These are phyloP conservation scores for Ceratocystis huliohia DNA, from an alignment of 2,329 filamentous ascomycete genomes.

Conservation along the genomic window DNA sequence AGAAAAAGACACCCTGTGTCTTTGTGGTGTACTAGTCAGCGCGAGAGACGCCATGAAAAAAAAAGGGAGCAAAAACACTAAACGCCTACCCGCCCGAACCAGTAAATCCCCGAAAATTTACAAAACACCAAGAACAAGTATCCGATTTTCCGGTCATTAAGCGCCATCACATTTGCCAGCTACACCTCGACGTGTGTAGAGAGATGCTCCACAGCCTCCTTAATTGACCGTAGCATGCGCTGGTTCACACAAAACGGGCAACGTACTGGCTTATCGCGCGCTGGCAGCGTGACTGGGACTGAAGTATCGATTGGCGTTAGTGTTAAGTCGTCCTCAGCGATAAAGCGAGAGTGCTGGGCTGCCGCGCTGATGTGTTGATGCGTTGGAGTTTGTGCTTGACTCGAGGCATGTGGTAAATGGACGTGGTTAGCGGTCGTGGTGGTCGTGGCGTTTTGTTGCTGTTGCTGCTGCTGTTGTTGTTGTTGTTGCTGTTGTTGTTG, in stretches of 20 bases:
- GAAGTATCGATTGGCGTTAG: slow-evolving; percentile 44
- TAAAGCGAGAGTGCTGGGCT: slow-evolving; percentile 8
- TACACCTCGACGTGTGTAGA: slow-evolving; percentile 48
- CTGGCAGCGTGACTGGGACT: slow-evolving; percentile 34
- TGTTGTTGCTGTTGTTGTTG: neutral
- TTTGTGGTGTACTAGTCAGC: neutral
- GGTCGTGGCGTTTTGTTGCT: neutral
- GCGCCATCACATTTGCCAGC: neutral
- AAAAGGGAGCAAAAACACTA: neutral
- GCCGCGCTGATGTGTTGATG: slow-evolving; percentile 23
- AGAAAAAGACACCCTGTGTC: neutral
- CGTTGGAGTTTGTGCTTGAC: slow-evolving; percentile 14
- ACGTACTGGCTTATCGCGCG: slow-evolving; percentile 38
- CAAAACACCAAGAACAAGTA: neutral
- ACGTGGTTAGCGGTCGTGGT: neutral
- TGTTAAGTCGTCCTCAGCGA: slow-evolving; percentile 33
- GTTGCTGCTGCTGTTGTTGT: neutral
- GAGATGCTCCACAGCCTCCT: slow-evolving; percentile 50
- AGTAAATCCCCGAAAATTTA: no score
- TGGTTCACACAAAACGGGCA: slow-evolving; percentile 51
- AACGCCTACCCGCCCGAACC: neutral
- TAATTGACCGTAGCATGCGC: slow-evolving; percentile 47
- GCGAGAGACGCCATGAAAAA: neutral
- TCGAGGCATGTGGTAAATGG: neutral
- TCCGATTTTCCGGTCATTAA: no score